A percentile compares a stretch with the other conserved stretches of the same genome.
phyloP scores from a whole-genome alignment of 257 asterid genomes.

The Nicotiana undulata region DNA sequence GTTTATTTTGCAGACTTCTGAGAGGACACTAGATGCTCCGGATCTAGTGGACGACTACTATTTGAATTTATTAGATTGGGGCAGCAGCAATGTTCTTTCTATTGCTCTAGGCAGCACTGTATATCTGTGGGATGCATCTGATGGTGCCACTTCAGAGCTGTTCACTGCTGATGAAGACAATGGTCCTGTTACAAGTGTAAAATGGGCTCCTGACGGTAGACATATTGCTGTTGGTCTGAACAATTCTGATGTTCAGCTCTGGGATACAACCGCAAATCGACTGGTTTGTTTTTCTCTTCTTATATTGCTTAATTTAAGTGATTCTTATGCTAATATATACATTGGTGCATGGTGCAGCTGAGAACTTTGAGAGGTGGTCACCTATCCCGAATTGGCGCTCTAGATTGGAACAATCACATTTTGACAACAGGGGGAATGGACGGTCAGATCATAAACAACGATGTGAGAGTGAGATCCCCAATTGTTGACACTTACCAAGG shows the following conservation, averaged over 20 bases:
- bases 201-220: conserved; percentile 49
- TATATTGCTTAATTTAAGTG: not conserved
- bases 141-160: conserved; percentile 34
- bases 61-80: conserved; percentile 21
- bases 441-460: conserved; percentile 19
- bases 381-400: conserved; percentile 14
- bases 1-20: conserved; percentile 12
- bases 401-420: conserved; percentile 24
- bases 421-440: conserved; percentile 32
- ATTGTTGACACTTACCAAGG: conserved; percentile 16
- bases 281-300: conserved; percentile 17
- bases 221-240: conserved; percentile 47
- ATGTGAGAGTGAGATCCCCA: conserved; percentile 5
- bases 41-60: conserved; percentile 16
- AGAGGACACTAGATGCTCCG: conserved; percentile 21
- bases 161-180: conserved; percentile 36
- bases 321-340: not conserved
- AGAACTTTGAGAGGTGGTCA: conserved; percentile 34
- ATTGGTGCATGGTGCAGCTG: conserved; percentile 25
- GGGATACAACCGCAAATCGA: conserved; percentile 48
- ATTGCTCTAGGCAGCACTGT: conserved; percentile 15
- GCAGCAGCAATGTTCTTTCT: conserved; percentile 19
- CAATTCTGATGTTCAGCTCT: conserved; percentile 51
- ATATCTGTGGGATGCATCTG: conserved; percentile 41
- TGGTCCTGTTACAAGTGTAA: conserved; percentile 45